Conservation (phyloP, 176 grass and related monocot species). For the Avena sativa region DNA sequence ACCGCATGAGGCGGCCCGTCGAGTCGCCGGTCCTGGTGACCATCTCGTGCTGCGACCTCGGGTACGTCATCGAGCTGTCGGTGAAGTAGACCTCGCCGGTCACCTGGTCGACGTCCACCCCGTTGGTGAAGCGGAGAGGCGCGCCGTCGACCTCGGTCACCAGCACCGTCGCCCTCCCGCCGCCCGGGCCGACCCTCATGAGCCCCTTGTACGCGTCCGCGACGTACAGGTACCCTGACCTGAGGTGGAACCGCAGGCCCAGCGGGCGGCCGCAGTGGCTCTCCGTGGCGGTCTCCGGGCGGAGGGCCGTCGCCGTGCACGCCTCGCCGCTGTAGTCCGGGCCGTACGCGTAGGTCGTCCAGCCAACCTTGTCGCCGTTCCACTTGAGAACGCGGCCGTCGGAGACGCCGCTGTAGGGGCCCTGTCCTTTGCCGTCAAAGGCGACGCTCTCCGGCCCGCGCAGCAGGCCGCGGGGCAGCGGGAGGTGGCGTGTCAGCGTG, state of each 20-base stretch:
- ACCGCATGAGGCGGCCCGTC: background rate
- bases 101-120: constrained; percentile 2
- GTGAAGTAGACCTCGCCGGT: background rate
- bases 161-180: background rate
- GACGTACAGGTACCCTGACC: background rate
- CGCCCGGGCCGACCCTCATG: background rate
- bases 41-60: constrained; percentile 7
- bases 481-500: background rate
- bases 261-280: background rate
- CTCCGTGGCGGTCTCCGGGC: background rate
- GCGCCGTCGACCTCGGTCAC: background rate
- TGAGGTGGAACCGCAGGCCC: background rate
- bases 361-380: background rate
- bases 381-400: background rate
- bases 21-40: background rate
- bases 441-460: constrained; percentile 3
- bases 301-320: background rate
- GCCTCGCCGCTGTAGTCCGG: background rate
- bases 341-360: constrained; percentile 1
- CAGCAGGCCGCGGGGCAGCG: background rate
- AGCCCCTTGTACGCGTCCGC: background rate
- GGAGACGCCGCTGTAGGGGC: background rate
- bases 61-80: background rate
- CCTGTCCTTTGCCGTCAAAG: background rate
- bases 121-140: background rate